Evolutionary conservation across 768 basidiomycete genomes (phyloP).

Genomic region (Punctularia strigosozonata): DNA sequence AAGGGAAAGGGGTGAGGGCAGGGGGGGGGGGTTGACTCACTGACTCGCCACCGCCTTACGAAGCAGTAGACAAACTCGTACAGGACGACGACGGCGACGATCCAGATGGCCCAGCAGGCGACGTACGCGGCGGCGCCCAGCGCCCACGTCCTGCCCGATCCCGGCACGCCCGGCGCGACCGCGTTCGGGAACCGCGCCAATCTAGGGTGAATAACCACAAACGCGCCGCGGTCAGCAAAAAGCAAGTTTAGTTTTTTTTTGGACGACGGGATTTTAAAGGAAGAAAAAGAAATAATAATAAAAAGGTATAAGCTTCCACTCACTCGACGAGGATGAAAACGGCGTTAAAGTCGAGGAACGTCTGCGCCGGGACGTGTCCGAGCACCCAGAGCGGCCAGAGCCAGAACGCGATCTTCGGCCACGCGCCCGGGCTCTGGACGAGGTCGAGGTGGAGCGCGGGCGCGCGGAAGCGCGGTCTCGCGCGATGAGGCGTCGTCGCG

Average conservation of each 20-base stretch:
- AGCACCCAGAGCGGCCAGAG: constrained; percentile 61
- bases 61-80: constrained; percentile 76
- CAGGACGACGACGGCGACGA: constrained; percentile 57
- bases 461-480: constrained; percentile 56
- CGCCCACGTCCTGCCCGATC: constrained; percentile 70
- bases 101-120: constrained; percentile 69
- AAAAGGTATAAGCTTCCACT: constrained; percentile 30
- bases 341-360: constrained; percentile 84
- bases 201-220: constrained; percentile 23
- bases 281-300: constrained; percentile 2
- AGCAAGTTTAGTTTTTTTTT: too few relatives aligned
- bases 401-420: constrained; percentile 51
- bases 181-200: constrained; percentile 68
- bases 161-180: constrained; percentile 52
- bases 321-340: constrained; percentile 76
- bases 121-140: constrained; percentile 76
- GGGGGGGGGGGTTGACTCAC: constrained; percentile 35
- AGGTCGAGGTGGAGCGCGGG: constrained; percentile 58
- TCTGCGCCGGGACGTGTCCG: constrained; percentile 63
- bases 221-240: constrained; percentile 2
- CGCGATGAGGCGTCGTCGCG: constrained; percentile 17
- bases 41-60: constrained; percentile 63
- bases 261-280: constrained; percentile 1
- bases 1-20: constrained; percentile 12
- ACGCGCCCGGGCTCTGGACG: constrained; percentile 44